Evolutionary conservation across 2,329 filamentous ascomycete genomes (phyloP), one percentile per base, ranked within the genome.

Genomic region (Cladobotryum protrusum): DNA sequence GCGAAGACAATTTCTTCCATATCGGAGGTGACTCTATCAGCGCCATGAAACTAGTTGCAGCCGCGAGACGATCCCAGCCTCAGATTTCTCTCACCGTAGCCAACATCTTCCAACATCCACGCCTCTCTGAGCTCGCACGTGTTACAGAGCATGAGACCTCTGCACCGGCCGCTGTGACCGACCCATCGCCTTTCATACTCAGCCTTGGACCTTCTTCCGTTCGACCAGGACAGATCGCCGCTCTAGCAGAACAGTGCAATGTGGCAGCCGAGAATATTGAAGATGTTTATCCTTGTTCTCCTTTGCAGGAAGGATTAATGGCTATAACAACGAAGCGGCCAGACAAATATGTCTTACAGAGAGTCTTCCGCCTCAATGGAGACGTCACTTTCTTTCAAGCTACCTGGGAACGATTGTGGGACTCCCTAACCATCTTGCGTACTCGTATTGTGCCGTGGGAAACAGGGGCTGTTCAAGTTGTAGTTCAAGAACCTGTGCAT

Each of bases 371-470:
- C 14, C 41, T 52, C 18, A 14, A 52, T 34, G 24, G 35, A 3
- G 40, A 44, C 18, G 8, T 47, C 6, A 36, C 5, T 4, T 35
- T 18, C 9, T 40, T 52, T 14, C 24, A 43, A 9, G 32, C 41
- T 12, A 32, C 45, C 19, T 52, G 45, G 45, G 41, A 45, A 42
- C 35, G 12, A 5, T 33, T 52, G 11, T 18, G 41, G 20, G 41
- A 43, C 2, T n/a, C 29, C 14, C 17, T 43, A 1, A n/a, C 49
- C 18, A 45, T 52, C n/a, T 39, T 52, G 15, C 49, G 49, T 2
- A 52, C 49, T 9, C 49, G 49, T 14, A 52, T 52, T 20, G 41
- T 52, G 15, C 35, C 45, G 5, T 32, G 35, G 14, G 15, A 18
- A 14, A 32, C 43, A 34, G 49, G 43, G 8, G 36, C 45, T 5